Evolutionary conservation across 306 rosid species (phyloP).

Genomic region (Styphnolobium japonicum): DNA sequence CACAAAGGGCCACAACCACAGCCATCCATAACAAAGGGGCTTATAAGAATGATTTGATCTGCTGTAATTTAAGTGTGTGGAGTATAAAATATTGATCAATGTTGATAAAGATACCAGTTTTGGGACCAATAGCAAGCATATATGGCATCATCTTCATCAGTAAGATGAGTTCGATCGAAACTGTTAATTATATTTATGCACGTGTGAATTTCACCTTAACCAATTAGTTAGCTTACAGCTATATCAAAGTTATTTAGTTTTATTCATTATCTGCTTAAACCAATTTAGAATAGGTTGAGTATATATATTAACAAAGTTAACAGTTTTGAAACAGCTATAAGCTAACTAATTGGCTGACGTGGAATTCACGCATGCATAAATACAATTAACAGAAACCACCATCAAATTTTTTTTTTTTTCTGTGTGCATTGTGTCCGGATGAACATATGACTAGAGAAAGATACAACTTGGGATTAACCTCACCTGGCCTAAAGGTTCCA

Average conservation of each 20-base stretch:
- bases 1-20: not conserved
- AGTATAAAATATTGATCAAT: not conserved
- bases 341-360: too few relatives aligned
- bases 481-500: not conserved
- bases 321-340: too few relatives aligned
- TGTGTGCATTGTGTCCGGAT: not conserved
- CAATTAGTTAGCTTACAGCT: too few relatives aligned
- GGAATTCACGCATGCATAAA: too few relatives aligned
- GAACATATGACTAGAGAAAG: not conserved
- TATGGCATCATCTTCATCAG: not conserved
- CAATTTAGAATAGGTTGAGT: too few relatives aligned
- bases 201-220: too few relatives aligned
- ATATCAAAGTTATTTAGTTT: too few relatives aligned
- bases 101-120: not conserved
- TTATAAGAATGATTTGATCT: not conserved
- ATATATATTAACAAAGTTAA: too few relatives aligned
- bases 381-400: too few relatives aligned
- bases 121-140: not conserved
- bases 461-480: not conserved
- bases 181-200: too few relatives aligned
- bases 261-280: too few relatives aligned
- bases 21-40: not conserved
- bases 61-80: not conserved
- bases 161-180: not conserved
- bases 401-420: not conserved